These are phyloP conservation scores for Quercus lobata DNA, from an alignment of 331 rosid genomes.

Conservation along the genomic window DNA sequence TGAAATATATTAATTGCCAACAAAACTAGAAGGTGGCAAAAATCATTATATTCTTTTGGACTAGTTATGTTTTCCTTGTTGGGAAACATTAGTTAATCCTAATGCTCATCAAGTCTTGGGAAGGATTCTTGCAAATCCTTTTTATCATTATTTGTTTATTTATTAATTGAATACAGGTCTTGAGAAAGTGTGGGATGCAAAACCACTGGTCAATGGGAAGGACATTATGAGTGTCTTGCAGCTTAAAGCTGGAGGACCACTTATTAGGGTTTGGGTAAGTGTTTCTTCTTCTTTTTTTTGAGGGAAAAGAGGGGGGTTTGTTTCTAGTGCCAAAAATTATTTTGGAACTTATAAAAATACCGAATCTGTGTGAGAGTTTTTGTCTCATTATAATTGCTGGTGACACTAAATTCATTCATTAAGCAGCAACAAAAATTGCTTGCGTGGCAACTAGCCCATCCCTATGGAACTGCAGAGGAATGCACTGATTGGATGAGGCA, in stretches of 20 bases:
- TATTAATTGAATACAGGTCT: constrained; percentile 43
- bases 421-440: constrained; percentile 69
- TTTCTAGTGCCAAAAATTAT: no score
- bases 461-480: constrained; percentile 63
- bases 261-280: constrained; percentile 75
- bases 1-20: neutral
- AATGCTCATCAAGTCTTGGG: neutral
- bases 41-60: neutral
- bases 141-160: neutral
- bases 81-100: neutral
- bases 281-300: neutral
- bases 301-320: no score
- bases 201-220: constrained; percentile 72
- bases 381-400: neutral
- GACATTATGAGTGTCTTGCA: constrained; percentile 69
- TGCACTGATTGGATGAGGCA: constrained; percentile 76
- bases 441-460: constrained; percentile 84
- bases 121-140: neutral
- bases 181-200: constrained; percentile 65
- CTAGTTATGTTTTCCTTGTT: neutral
- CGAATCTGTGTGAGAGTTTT: no score
- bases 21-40: neutral
- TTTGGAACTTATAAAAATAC: no score
- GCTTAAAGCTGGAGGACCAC: constrained; percentile 79
- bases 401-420: constrained; percentile 10